A percentile compares a stretch with the other conserved stretches of the same genome.
phyloP scores from a whole-genome alignment of 1,139 yeast species.

The Scheffersomyces illinoinensis region DNA sequence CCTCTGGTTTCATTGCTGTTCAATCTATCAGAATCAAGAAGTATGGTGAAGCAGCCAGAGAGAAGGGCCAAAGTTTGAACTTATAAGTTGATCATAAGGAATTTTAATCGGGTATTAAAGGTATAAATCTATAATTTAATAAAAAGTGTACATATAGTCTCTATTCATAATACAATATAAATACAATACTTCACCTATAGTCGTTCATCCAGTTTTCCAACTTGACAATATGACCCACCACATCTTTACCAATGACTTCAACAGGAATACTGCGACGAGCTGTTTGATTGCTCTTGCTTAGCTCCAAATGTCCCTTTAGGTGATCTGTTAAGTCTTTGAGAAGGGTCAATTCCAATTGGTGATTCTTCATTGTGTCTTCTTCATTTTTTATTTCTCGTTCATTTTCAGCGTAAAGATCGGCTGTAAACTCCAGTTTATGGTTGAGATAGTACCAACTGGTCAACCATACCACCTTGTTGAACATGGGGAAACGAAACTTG shows the following conservation, averaged over 20 bases:
- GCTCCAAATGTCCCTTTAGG: conserved; percentile 16
- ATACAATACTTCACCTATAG: background rate
- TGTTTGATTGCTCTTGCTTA: conserved; percentile 17
- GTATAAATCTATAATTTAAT: background rate
- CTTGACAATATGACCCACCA: conserved; percentile 11
- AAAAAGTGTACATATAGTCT: background rate
- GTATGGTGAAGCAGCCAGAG: conserved; percentile 94
- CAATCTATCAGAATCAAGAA: conserved; percentile 98
- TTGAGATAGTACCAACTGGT: conserved; percentile 48
- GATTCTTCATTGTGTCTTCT: background rate
- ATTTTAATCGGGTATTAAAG: conserved; percentile 1
- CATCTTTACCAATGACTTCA: conserved; percentile 17
- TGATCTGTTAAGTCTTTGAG: conserved; percentile 12
- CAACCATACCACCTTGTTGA: conserved; percentile 70
- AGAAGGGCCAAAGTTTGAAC: conserved; percentile 57
- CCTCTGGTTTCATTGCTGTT: conserved; percentile 95
- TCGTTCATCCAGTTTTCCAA: conserved; percentile 6
- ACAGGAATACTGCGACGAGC: conserved; percentile 22
- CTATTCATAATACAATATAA: background rate
- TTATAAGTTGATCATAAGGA: conserved; percentile 25
- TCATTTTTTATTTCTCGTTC: background rate
- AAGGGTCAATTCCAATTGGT: background rate
- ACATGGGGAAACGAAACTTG: conserved; percentile 76
- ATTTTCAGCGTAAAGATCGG: conserved; percentile 14
- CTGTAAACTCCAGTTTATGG: conserved; percentile 21